Base-by-base conservation (phyloP, 257 asterid species). In the Solanum tarapatanum region DNA sequence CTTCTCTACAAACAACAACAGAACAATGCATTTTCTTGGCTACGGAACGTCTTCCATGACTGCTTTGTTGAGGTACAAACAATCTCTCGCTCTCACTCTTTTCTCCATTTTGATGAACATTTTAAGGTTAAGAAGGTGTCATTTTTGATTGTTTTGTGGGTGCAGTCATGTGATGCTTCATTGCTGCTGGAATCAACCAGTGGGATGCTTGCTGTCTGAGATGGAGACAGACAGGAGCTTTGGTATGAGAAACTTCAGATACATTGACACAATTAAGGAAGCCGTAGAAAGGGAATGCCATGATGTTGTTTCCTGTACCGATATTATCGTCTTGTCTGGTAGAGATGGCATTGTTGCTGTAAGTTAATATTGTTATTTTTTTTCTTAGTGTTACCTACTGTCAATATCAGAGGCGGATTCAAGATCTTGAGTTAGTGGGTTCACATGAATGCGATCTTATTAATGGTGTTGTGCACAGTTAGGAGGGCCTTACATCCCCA, bases 1-100 rank as follows among this genome's bases (percentile, higher is more conserved):
- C 95, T 95, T n/a, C 98, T 97, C 5, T 94, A 97, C 94, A 94
- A 97, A 89, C 98, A 98, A 89, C 99, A 97, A 94, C 93, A 95
- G 92, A 95, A 95, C 95, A 95, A 98, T 36, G 99, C 98, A 2
- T 95, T 95, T 89, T 97, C 98, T 33, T 97, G 99, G 99, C 98
- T 97, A 85, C 91, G 96, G 82, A 97, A 97, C 93, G 92, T 97
- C 88, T 95, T 97, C 94, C 99, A 95, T 82, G 99, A 97, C 96
- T 97, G 99, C 94, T 92, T 91, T 83, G 98, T 97, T 45, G 94
- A 94, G 98, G 99, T 95, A 87, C 28, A 26, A 13, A 12, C 8
- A 70, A 8, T 60, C 17, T 45, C 37, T 80, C 51, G 36, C 51
- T 55, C 64, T 0, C 64, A 17, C n/a, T 55, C 55, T 21, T 36